phyloP scores from a whole-genome alignment of 306 rosid species.

The Acacia crassicarpa region DNA sequence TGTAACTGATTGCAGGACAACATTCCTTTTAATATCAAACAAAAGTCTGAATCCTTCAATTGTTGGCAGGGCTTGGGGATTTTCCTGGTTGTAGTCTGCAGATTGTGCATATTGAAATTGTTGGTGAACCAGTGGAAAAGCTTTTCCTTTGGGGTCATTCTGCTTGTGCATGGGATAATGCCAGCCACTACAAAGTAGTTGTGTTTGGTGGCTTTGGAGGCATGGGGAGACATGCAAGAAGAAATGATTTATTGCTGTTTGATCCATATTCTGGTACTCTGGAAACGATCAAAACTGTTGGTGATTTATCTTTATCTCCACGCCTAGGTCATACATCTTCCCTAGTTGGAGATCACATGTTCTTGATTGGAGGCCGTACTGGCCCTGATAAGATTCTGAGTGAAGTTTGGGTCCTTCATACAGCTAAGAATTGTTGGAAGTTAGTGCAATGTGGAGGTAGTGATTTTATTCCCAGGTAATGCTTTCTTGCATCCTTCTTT shows the following conservation, averaged over 20 bases:
- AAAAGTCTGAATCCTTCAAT: conserved; percentile 82
- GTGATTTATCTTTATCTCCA: conserved; percentile 55
- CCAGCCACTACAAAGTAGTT: conserved; percentile 39
- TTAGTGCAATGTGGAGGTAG: conserved; percentile 51
- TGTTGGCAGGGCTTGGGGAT: conserved; percentile 79
- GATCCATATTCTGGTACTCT: conserved; percentile 57
- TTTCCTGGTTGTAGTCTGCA: conserved; percentile 45
- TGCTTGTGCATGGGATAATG: conserved; percentile 45
- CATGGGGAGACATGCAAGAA: conserved; percentile 80
- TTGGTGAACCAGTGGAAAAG: conserved; percentile 67
- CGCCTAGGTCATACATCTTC: conserved; percentile 81
- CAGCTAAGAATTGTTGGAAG: conserved; percentile 58
- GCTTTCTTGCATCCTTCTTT: conserved; percentile 17
- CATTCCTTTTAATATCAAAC: conserved; percentile 65
- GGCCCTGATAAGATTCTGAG: conserved; percentile 77
- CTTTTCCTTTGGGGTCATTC: conserved; percentile 95
- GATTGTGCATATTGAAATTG: conserved; percentile 52
- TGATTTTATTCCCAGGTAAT: conserved; percentile 77
- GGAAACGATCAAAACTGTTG: conserved; percentile 38
- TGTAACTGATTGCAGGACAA: conserved; percentile 76
- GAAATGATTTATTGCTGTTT: conserved; percentile 61
- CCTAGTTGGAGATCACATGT: conserved; percentile 61
- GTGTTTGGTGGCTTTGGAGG: conserved; percentile 98
- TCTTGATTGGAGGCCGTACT: conserved; percentile 84
- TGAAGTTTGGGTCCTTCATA: conserved; percentile 72